Evolutionary conservation across 257 asterid genomes (phyloP), one percentile per base, ranked within the genome.

Genomic region (Paraleonurus japonicus): DNA sequence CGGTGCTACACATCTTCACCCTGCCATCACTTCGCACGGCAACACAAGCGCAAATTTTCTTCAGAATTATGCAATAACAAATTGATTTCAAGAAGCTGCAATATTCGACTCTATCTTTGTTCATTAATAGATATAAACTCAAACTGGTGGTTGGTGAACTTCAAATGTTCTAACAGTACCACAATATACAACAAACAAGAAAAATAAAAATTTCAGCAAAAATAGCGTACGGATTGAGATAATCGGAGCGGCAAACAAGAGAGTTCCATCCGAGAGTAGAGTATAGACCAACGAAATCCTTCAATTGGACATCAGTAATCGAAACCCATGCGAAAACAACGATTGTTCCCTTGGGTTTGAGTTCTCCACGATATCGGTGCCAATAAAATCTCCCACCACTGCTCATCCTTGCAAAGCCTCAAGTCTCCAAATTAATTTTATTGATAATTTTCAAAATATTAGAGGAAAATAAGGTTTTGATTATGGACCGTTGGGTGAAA

Each of bases 261-360:
- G 87, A 87, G 59, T 72, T 81, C 93, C 96, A 92, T n/a, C 96
- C 97, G 63, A 88, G 84, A 37, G 93, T 87, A 39, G 92, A 84
- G 73, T 84, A 92, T 19, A 92, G 84, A 43, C 75, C 67, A 17
- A 80, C 28, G 72, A 80, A 82, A 62, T 80, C 82, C 78, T 80
- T 76, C 82, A 90, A 81, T 51, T 82, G 90, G 50, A 65, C 76
- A 60, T 88, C 93, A 23, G 45, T 76, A 47, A 87, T 57, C 39
- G 97, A 90, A 65, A 81, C 77, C 98, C 98, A 92, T 15, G 86
- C 84, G 57, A 87, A 85, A 15, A 90, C 76, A 33, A 87, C 84
- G 17, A 85, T 80, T 32, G 87, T 83, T 23, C 98, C 97, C 79
- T 85, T 88, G 27, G 81, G 71, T 65, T 83, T 85, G 26, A 75